Base-by-base conservation (phyloP, 768 basidiomycete genomes). In the Gautieria morchelliformis region DNA sequence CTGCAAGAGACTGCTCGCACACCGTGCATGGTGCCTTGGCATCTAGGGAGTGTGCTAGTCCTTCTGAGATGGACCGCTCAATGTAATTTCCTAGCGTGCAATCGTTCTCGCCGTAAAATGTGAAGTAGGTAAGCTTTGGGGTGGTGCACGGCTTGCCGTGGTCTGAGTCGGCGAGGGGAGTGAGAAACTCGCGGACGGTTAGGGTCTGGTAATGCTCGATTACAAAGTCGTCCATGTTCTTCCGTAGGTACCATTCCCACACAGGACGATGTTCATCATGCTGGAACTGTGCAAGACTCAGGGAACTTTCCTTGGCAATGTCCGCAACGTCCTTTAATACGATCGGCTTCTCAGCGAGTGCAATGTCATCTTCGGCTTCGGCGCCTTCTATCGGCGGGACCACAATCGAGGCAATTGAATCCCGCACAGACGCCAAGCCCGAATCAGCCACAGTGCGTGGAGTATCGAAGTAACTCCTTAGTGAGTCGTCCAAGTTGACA, bases 131-230 rank as follows among this genome's bases (percentile, higher is more conserved):
- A 50, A 94, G 67, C 40, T 73, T 68, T 0, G 94, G 92, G 3
- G 70, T 68, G 45, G 67, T 68, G 53, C 72, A 72, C 4, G 85
- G 81, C 61, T 88, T 88, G 65, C 91, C 93, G 15, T 74, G 72
- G 4, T 82, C 83, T 61, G 82, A 76, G 56, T 85, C 85, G 37
- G 79, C 77, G 32, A 80, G 80, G 8, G 88, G 90, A n/a, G 93
- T 78, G 24, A 82, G 85, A 64, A 85, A 89, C 64, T 87, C 84
- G 72, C 85, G 82, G 17, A 94, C 70, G 63, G 79, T 83, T 67
- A 98, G 86, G 64, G 85, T 83, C 66, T 98, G 96, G 64, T 94
- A 96, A 67, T 93, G 90, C 67, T 93, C 91, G 42, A 94, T 89
- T 39, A 89, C 80, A 63, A 98, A 86, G 65, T 90, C 87, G 64